Percentiles rank a stretch among this genome's conserved stretches.
Evolutionary conservation across 2,329 filamentous ascomycete genomes (phyloP).

Genomic region (Gyromitra esculenta): DNA sequence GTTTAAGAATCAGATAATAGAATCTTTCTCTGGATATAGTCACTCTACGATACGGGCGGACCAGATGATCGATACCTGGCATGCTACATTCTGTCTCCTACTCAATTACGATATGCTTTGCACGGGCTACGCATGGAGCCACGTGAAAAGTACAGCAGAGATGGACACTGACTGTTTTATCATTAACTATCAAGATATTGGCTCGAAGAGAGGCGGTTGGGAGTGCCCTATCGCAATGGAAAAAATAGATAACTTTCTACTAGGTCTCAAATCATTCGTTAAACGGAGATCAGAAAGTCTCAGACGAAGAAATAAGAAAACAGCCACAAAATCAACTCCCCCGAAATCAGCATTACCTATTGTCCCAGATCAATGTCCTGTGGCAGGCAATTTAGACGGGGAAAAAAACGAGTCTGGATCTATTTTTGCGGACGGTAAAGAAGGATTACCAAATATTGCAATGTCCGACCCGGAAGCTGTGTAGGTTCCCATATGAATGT

Average conservation of each 20-base stretch:
- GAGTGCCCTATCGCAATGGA: neutral
- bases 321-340: neutral
- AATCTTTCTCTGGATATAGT: neutral
- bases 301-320: neutral
- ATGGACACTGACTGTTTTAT: constrained; percentile 32
- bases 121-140: constrained; percentile 25
- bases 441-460: too few species aligned
- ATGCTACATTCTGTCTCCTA: neutral
- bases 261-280: neutral
- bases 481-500: too few species aligned
- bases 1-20: neutral
- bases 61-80: constrained; percentile 10
- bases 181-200: constrained; percentile 15
- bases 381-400: too few species aligned
- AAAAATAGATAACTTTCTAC: neutral
- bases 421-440: too few species aligned
- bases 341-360: too few species aligned
- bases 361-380: too few species aligned
- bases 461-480: too few species aligned
- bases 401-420: too few species aligned
- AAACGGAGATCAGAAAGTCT: constrained; percentile 12
- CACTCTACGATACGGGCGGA: neutral
- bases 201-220: constrained; percentile 3
- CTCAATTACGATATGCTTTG: constrained; percentile 23
- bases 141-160: neutral